Conservation (phyloP, 2,329 filamentous ascomycete species). For the Diaporthe ilicicola region DNA sequence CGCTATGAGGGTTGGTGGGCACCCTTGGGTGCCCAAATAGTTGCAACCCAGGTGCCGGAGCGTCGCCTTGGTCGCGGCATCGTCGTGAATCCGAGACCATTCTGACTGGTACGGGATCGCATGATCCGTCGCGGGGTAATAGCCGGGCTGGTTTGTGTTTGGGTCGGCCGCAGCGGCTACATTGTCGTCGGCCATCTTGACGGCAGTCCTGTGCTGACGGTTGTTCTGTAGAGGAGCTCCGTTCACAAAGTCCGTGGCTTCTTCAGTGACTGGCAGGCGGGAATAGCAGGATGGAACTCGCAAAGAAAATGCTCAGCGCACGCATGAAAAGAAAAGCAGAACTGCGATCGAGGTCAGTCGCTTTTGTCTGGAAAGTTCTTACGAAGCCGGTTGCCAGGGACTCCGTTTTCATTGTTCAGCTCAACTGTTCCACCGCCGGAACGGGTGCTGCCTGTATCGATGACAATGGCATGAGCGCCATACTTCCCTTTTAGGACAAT, state of each 20-base stretch:
- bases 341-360: slow-evolving; percentile 2
- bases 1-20: slow-evolving; percentile 62
- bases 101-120: slow-evolving; percentile 51
- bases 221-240: neutral
- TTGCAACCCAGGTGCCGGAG: slow-evolving; percentile 63
- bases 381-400: neutral
- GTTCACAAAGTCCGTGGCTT: neutral
- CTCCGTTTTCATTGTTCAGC: slow-evolving; percentile 25
- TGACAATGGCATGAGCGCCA: slow-evolving; percentile 15
- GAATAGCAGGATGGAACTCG: neutral
- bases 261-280: neutral
- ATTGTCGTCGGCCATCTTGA: slow-evolving; percentile 34
- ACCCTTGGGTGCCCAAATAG: slow-evolving; percentile 62
- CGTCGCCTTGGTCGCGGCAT: slow-evolving; percentile 40
- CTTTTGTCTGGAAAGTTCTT: slow-evolving; percentile 9
- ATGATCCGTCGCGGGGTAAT: slow-evolving; percentile 50
- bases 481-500: slow-evolving; percentile 11
- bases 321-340: neutral
- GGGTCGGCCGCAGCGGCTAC: slow-evolving; percentile 36
- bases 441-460: slow-evolving; percentile 6
- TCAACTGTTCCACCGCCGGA: slow-evolving; percentile 21
- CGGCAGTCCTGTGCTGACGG: neutral
- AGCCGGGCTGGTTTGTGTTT: slow-evolving; percentile 43
- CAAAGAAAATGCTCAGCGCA: neutral
- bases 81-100: slow-evolving; percentile 46